Evolutionary conservation across 192 early-diverging fungal genomes (phyloP).

Genomic region (Ambispora gerdemannii): DNA sequence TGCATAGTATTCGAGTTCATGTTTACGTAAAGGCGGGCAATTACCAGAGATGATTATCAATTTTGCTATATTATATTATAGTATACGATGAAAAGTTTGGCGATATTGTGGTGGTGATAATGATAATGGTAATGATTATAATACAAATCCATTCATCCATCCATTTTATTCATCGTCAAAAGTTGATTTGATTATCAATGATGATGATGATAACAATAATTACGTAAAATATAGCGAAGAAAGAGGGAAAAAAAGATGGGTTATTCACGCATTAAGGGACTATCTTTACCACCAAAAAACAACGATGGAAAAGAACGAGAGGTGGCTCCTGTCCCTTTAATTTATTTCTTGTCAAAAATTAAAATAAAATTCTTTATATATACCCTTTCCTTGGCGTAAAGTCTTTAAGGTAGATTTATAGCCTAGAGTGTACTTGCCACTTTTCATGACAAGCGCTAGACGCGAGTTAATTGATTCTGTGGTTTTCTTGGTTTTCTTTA

Average conservation of each 20-base stretch:
- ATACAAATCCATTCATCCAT: too few species aligned
- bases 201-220: too few species aligned
- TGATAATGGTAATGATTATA: too few species aligned
- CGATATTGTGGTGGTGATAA: too few species aligned
- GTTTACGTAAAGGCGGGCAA: conserved; percentile 99
- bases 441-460: conserved; percentile 98
- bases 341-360: neutral
- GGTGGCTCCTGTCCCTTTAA: conserved; percentile 45
- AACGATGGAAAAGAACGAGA: conserved; percentile 1
- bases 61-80: conserved; percentile 69
- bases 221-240: conserved; percentile 31
- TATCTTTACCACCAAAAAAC: conserved; percentile 33
- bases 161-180: too few species aligned
- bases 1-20: conserved; percentile 99
- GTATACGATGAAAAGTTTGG: conserved; percentile 29
- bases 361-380: conserved; percentile 33
- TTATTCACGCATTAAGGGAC: conserved; percentile 6
- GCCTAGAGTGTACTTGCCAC: conserved; percentile 95
- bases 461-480: conserved; percentile 97
- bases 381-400: conserved; percentile 92
- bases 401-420: conserved; percentile 99
- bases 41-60: conserved; percentile 98
- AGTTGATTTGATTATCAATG: too few species aligned
- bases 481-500: conserved; percentile 81
- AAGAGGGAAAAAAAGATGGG: conserved; percentile 6